Conservation (phyloP, 1,284 basidiomycete genomes). For the Nidula niveotomentosa region DNA sequence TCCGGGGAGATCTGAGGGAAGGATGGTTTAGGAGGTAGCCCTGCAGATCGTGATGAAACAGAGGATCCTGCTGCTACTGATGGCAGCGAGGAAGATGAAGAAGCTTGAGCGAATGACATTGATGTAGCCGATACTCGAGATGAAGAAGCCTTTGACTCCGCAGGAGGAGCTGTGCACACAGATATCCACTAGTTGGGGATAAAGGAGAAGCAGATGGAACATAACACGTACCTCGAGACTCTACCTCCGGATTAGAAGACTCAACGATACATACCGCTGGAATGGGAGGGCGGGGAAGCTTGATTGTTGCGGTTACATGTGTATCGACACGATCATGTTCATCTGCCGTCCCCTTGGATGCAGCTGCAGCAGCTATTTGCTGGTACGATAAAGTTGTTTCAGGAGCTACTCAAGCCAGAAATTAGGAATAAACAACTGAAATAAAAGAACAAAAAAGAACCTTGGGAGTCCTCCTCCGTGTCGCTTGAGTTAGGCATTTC, state of each 20-base stretch:
- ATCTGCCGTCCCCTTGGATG: no score
- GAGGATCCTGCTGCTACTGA: neutral
- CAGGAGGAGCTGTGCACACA: neutral
- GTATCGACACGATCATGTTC: neutral
- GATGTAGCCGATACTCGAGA: neutral
- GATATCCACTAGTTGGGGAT: neutral
- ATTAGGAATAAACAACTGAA: no score
- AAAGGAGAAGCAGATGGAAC: neutral
- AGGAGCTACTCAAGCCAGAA: no score
- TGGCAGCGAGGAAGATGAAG: neutral
- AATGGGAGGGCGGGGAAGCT: neutral
- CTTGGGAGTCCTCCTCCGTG: neutral
- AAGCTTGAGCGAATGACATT: neutral
- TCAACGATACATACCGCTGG: neutral
- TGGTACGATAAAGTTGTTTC: no score
- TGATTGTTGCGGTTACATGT: neutral
- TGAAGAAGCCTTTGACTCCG: neutral
- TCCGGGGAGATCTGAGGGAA: neutral
- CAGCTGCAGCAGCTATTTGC: no score
- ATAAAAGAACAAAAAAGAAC: neutral
- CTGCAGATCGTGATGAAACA: no score
- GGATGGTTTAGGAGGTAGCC: no score
- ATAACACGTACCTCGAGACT: constrained; percentile 11
- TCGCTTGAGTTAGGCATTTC: constrained; percentile 2
- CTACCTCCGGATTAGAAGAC: constrained; percentile 18